Evolutionary conservation across 371 early-diverging fungal species (phyloP), one percentile per base, ranked within the genome.

Genomic region (Encephalitozoon intestinalis): DNA sequence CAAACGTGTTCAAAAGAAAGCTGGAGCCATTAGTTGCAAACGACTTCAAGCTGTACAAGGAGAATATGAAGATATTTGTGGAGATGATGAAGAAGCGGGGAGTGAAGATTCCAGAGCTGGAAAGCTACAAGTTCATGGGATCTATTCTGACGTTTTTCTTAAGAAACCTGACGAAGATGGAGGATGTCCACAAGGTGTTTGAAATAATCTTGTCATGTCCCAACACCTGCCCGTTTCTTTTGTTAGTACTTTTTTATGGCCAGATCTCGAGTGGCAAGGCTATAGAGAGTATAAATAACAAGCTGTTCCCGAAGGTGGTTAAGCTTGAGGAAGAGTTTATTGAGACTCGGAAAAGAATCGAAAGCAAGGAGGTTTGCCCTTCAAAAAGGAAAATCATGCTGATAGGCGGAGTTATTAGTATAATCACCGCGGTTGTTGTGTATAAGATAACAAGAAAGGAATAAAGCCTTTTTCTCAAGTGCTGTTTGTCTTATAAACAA

Each of bases 71-170:
- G 6, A 67, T 83, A 25, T 83, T 83, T 72, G 43, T 75, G 37
- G 41, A 40, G 51, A 75, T 83, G 65, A 83, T 83, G 81, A 51
- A 70, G n/a, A 64, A 68, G 49, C 4, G 34, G 11, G 67, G 67
- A 28, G 63, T 63, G 21, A 67, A 46, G 49, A 68, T 82, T 11
- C 8, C 49, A 0, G 58, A 64, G 43, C 21, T 39, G 25, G 67
- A 54, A 39, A 51, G 64, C n/a, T 31, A 64, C 21, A 67, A 39
- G 37, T 82, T 73, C 40, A 79, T 77, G 77, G 76, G 72, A n/a
- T 37, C 41, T 18, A 69, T 77, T 2, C 63, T 83, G 43, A 78
- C 81, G 23, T 83, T 82, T 39, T 83, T 83, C 52, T 44, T 23
- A 7, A 73, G 83, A 30, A 37, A 64, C 31, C 23, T 70, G 0